Evolutionary conservation across 148 eudicot species (phyloP), one percentile per base, ranked within the genome.

Genomic region (Amaranthus hypochondriacus): DNA sequence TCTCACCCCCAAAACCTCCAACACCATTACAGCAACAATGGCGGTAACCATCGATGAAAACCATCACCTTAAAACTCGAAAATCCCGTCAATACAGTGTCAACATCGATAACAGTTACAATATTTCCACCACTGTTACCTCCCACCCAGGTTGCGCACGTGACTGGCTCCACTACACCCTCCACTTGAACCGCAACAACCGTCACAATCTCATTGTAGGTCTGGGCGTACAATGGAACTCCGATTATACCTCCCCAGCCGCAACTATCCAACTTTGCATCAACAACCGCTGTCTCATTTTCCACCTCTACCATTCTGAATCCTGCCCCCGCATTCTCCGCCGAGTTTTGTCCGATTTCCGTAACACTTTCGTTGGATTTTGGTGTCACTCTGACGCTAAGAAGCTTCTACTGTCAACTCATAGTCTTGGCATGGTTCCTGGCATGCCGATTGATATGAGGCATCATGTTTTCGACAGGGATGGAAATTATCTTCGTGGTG

Each of bases 211-310:
- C 49, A 15, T 84, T n/a, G 57, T 84, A 65, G 87, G 87, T 12
- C 81, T 84, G 65, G 87, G 77, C 73, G 71, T 81, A 43, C 80
- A 84, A 9, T 84, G 84, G 87, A 61, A 59, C 14, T 81, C 87
- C 9, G n/a, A 4, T 39, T 1, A 5, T 65, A 69, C 54, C 67
- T 77, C 66, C 0, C 39, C 39, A 28, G 81, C 77, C 14, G 76
- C 87, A 44, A 79, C 83, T 1, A 81, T 84, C 74, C 83, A 82
- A 21, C 73, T 82, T 59, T 84, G 81, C 64, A 80, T 77, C 72
- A 76, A 77, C 13, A 39, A 42, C 3, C 46, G 39, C 76, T 81
- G 87, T 48, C 76, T 84, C 48, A 70, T 84, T 43, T 72, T 66
- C 78, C 84, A 81, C 52, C 79, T 81, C 78, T 9, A 62, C 48